Conservation (phyloP, 129 eudicot genomes). For the Deinandra increscens region DNA sequence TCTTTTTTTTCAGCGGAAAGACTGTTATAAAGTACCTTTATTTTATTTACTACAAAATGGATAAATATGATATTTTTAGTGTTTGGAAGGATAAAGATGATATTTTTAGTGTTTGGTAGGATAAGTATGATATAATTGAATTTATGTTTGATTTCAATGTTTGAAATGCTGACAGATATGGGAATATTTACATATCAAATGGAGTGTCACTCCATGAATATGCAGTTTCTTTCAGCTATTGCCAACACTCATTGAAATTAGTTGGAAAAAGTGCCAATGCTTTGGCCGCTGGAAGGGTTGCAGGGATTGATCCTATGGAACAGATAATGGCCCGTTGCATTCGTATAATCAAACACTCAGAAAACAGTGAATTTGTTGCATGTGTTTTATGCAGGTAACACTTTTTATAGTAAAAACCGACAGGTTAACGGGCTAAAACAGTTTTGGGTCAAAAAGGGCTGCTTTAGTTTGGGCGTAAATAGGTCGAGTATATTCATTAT, state of each 20-base stretch:
- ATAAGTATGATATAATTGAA: neutral
- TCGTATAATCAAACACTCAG: conserved; percentile 71
- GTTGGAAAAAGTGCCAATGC: conserved; percentile 70
- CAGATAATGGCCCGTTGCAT: conserved; percentile 77
- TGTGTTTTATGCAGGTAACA: conserved; percentile 87
- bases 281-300: conserved; percentile 86
- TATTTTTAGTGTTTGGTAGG: neutral
- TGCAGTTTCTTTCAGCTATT: conserved; percentile 59
- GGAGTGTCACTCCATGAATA: conserved; percentile 96
- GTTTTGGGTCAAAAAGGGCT: neutral
- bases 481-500: neutral
- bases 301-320: conserved; percentile 67
- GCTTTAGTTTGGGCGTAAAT: neutral
- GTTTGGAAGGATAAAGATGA: neutral
- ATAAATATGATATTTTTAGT: neutral
- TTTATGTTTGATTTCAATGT: neutral
- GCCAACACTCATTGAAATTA: conserved; percentile 51
- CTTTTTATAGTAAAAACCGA: neutral
- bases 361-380: conserved; percentile 55
- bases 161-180: conserved; percentile 49
- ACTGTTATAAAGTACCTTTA: neutral
- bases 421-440: neutral
- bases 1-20: neutral
- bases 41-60: neutral
- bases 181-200: conserved; percentile 79